Conservation (phyloP, 306 rosid species). For the Quercus bicolor region DNA sequence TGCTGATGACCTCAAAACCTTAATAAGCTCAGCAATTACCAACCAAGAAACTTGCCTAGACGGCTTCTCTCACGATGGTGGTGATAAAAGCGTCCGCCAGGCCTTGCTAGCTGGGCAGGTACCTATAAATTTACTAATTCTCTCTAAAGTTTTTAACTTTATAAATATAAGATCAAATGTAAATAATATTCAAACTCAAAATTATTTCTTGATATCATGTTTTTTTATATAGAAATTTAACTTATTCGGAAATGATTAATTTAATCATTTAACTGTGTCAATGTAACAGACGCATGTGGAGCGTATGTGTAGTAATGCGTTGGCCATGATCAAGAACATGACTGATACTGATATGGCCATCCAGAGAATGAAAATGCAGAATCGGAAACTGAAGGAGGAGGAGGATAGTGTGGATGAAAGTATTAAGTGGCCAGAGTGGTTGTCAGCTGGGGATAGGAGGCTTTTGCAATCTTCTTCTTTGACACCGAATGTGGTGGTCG, state of each 20-base stretch:
- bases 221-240: no score
- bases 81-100: constrained; percentile 42
- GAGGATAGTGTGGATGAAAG: neutral
- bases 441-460: constrained; percentile 56
- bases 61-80: constrained; percentile 68
- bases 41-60: constrained; percentile 85
- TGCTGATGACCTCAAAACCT: constrained; percentile 69
- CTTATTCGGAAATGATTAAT: no score
- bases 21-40: constrained; percentile 75
- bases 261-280: no score
- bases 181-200: no score
- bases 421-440: constrained; percentile 72
- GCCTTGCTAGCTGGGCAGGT: constrained; percentile 37
- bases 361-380: constrained; percentile 12
- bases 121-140: no score
- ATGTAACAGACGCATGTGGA: constrained; percentile 41
- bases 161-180: no score
- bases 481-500: constrained; percentile 65
- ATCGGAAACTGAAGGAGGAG: constrained; percentile 31
- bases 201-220: no score
- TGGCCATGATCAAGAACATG: constrained; percentile 78
- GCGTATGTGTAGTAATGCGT: constrained; percentile 65
- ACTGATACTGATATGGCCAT: constrained; percentile 59
- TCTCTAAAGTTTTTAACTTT: no score
- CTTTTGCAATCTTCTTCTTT: constrained; percentile 49